Conservation (phyloP, 2,329 filamentous ascomycete genomes). For the Aspergillus sp. region DNA sequence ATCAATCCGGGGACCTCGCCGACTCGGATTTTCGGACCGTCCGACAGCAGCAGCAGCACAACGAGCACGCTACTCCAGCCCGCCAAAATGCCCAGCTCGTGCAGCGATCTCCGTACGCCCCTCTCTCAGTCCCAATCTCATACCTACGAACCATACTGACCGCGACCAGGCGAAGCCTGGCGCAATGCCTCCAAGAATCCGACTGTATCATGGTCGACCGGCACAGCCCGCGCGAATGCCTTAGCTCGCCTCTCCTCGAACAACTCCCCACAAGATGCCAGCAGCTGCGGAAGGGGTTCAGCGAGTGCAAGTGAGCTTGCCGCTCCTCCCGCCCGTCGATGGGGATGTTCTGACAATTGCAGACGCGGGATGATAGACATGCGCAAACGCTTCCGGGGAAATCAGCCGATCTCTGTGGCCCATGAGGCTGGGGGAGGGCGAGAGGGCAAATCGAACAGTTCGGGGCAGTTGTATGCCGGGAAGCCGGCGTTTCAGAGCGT, state of each 20-base stretch:
- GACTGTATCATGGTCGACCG: conserved; percentile 94
- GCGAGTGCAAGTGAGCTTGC: conserved; percentile 65
- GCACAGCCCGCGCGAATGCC: conserved; percentile 76
- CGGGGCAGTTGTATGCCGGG: conserved; percentile 71
- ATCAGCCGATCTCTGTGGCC: conserved; percentile 68
- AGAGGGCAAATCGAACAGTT: conserved; percentile 33
- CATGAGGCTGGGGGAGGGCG: conserved; percentile 56
- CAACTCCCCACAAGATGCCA: conserved; percentile 80
- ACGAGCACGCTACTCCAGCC: too few relatives aligned
- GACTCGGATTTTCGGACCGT: too few relatives aligned
- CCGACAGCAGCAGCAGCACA: too few relatives aligned
- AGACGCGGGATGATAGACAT: conserved; percentile 88
- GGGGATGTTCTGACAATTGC: too few relatives aligned
- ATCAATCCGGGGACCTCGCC: too few relatives aligned
- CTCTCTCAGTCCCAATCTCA: conserved; percentile 2
- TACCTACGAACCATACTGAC: conserved; percentile 1
- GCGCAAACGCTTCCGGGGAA: conserved; percentile 95
- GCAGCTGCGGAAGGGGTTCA: conserved; percentile 84
- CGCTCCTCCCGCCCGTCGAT: neutral
- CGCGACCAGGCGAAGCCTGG: conserved; percentile 70
- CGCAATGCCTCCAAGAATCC: conserved; percentile 88
- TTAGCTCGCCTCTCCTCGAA: conserved; percentile 70
- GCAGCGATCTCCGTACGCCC: conserved; percentile 83
- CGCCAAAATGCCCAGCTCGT: conserved; percentile 77
- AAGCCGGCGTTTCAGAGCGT: conserved; percentile 60